Evolutionary conservation across 2,329 filamentous ascomycete species (phyloP), one percentile per base, ranked within the genome.

Genomic region (Myriosclerotinia duriaeana): DNA sequence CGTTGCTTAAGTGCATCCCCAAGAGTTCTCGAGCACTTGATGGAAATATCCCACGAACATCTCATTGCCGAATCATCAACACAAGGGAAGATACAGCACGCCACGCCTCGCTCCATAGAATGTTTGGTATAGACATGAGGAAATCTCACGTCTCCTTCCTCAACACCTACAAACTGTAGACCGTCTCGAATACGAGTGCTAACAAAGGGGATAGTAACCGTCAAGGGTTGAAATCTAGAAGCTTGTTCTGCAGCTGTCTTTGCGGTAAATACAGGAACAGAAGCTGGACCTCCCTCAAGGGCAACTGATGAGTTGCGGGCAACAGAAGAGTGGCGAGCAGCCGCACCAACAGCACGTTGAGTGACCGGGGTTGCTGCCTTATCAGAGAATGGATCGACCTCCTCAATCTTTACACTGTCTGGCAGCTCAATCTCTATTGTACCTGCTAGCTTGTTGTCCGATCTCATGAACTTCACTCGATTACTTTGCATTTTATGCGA

Each of bases 41-140:
- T 89, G 2, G 91, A 91, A 60, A 99, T 84, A 66, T 93, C 92
- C 91, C 95, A 99, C 14, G 89, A 88, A 74, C 89, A 94, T 66
- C 92, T 86, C 66, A 91, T 89, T 44, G 88, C 87, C 34, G 90
- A 86, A 75, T 96, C 91, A 76, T 99, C 95, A 63, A 98, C 84
- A 76, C 95, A 98, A 0, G 95, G 95, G 74, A 99, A 99, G 36
- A 98, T 87, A 72, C 89, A 93, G 56, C 89, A 94, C 0, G 92
- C 89, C 22, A 87, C 89, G 40, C 93, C 93, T 0, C 92, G 87
- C 69, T 91, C 89, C 53, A 89, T 81, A 2, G 89, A 90, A 74
- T 94, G 93, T 52, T 89, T 89, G 0, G 94, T 96, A 77, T 96
- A 99, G 59, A 91, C 88, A 79, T 99, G 94, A 0, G 95, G 93